Conservation (phyloP, 2,329 filamentous ascomycete genomes). For the Furcasterigmium sp. region DNA sequence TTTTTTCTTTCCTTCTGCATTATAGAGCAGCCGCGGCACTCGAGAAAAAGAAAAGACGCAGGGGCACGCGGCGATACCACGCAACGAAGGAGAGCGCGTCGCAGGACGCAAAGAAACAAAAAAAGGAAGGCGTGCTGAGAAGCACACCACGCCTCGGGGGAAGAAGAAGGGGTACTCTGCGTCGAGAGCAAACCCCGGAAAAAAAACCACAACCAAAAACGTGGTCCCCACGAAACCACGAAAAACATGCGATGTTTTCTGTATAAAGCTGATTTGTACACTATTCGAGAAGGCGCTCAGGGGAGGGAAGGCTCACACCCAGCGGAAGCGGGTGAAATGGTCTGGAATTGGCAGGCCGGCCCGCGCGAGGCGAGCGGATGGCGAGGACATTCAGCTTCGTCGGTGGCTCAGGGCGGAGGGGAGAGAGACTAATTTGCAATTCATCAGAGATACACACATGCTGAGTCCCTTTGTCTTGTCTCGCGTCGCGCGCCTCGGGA, state of each 20-base stretch:
- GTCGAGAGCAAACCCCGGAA: background rate
- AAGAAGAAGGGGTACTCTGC: too few relatives aligned
- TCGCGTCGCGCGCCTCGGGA: too few relatives aligned
- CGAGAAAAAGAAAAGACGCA: conserved; percentile 3
- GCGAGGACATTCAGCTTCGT: too few relatives aligned
- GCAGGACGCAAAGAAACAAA: background rate
- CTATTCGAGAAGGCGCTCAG: conserved; percentile 3
- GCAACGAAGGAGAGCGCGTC: background rate
- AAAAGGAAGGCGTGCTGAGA: background rate
- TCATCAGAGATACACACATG: too few relatives aligned
- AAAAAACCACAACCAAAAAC: conserved; percentile 4
- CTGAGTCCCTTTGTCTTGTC: too few relatives aligned
- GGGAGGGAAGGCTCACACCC: too few relatives aligned
- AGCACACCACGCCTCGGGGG: too few relatives aligned
- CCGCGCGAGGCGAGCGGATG: too few relatives aligned
- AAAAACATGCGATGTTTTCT: conserved; percentile 7
- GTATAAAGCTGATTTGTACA: conserved; percentile 14
- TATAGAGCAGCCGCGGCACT: conserved; percentile 9
- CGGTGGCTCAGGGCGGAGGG: too few relatives aligned
- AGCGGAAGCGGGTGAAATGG: too few relatives aligned
- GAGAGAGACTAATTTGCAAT: too few relatives aligned
- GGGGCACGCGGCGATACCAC: background rate
- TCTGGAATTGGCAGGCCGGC: too few relatives aligned
- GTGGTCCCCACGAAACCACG: conserved; percentile 2
- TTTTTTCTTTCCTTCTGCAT: conserved; percentile 8